These are phyloP conservation scores for Harringtonia aguacate DNA, from an alignment of 2,329 filamentous ascomycete species.

Conservation along the genomic window DNA sequence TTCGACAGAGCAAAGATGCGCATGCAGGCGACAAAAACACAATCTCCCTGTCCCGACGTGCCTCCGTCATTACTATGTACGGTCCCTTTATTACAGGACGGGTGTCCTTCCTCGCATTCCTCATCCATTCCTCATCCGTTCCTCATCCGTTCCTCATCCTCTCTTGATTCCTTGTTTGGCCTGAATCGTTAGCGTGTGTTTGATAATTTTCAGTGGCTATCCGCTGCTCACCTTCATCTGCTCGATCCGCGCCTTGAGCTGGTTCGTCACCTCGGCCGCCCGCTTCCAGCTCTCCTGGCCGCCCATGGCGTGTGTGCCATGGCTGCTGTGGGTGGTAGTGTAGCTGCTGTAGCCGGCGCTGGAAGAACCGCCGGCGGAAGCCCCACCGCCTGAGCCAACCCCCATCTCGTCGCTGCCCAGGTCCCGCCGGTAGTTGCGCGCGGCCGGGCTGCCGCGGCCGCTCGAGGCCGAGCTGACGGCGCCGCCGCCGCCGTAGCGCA, in stretches of 20 bases:
- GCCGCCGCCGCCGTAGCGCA: constrained; percentile 31
- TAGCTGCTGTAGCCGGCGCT: constrained; percentile 4
- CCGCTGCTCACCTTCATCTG: constrained; percentile 92
- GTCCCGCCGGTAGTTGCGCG: constrained; percentile 38
- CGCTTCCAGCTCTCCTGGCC: constrained; percentile 91
- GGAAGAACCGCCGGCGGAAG: neutral
- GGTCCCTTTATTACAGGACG: too few species aligned
- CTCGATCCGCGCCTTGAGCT: constrained; percentile 93
- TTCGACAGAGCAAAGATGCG: too few species aligned
- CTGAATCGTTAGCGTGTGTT: neutral
- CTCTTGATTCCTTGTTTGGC: too few species aligned
- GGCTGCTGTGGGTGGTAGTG: constrained; percentile 1
- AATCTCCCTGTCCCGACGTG: too few species aligned
- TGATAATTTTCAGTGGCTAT: too few species aligned
- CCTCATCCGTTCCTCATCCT: too few species aligned
- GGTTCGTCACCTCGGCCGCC: constrained; percentile 94
- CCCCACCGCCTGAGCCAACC: constrained; percentile 8
- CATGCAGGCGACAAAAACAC: too few species aligned
- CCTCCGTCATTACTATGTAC: too few species aligned
- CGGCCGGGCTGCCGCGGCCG: constrained; percentile 45
- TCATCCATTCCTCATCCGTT: too few species aligned
- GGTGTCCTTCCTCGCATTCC: too few species aligned
- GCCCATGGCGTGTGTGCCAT: constrained; percentile 23
- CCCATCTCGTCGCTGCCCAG: constrained; percentile 11
- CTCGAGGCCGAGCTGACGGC: constrained; percentile 38